Base-by-base conservation (phyloP, 2,329 filamentous ascomycete genomes). In the Sclerotinia sclerotiorum region DNA sequence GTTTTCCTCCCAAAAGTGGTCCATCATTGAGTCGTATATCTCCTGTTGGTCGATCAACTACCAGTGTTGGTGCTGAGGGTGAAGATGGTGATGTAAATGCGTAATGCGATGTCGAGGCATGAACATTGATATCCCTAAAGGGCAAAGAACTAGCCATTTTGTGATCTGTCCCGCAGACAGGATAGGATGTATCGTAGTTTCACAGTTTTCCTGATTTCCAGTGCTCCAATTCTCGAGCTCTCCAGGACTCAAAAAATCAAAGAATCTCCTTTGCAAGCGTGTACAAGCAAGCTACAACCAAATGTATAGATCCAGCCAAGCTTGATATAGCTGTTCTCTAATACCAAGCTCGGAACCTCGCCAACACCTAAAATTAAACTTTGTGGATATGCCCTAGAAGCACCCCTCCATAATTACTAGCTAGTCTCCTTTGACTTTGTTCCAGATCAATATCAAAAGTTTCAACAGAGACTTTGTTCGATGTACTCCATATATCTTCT, bases 111-210 rank as follows among this genome's bases (percentile, higher is more conserved):
- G 92, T 85, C 65, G 94, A 93, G 73, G 93, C 91, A 80, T 97
- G 93, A 79, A 99, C 88, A 80, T 98, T 99, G 83, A 98, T 96
- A 83, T 99, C 95, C 78, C 94, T 88, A 81, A 94, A 99, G 29
- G 94, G 95, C 68, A 90, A 82, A 67, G 81, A 79, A 46, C 46
- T 55, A 72, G 81, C 81, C 85, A 85, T 87, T 67, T 68, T 75
- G 73, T 35, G 21, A 6, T 65, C 10, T 61, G 46, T 66, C 6
- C 64, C 58, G 32, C 29, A 49, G 54, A 42, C 5, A 27, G 17
- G 27, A 13, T 49, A 35, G 55, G 39, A 39, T 39, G 39, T 27
- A 39, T 51, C 5, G n/a, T 51, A 27, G 13, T 54, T 32, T 32
- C 3, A n/a, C 3, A 17, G 7, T 57, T 24, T 19, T 27, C 29